phyloP scores from a whole-genome alignment of 495 filamentous ascomycete species.

The Aspergillus nidulans region DNA sequence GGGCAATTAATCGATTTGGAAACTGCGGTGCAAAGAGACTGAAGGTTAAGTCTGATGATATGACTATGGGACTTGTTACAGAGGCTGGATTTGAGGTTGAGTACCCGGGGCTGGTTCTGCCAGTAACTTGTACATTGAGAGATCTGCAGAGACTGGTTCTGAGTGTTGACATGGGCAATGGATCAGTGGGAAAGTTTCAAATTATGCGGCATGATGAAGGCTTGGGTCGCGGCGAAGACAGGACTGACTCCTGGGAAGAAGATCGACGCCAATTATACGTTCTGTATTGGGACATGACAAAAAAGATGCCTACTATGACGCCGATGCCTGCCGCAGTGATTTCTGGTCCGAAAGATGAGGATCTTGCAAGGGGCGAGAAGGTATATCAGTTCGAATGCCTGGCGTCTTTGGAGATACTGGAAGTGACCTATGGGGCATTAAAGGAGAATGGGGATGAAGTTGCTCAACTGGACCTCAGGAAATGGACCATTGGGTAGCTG shows the following conservation, averaged over 20 bases:
- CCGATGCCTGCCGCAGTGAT: neutral
- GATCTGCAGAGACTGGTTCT: neutral
- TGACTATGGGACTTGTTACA: neutral
- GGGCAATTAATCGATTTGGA: conserved; percentile 2
- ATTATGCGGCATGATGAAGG: conserved; percentile 1
- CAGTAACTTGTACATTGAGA: neutral
- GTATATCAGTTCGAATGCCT: conserved; percentile 1
- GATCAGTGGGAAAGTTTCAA: neutral
- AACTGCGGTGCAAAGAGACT: neutral
- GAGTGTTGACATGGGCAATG: neutral
- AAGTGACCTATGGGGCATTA: neutral
- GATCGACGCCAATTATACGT: neutral
- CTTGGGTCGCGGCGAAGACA: neutral
- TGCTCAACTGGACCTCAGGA: neutral
- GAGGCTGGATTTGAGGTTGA: neutral
- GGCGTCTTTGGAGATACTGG: neutral
- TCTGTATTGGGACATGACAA: neutral
- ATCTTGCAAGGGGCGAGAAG: neutral
- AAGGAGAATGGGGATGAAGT: neutral
- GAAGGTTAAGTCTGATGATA: conserved; percentile 1
- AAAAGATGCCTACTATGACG: neutral
- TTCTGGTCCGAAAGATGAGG: neutral
- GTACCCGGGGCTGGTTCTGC: neutral
- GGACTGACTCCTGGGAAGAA: neutral
- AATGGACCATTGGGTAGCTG: conserved; percentile 3